phyloP scores from a whole-genome alignment of 495 filamentous ascomycete species.

The Aspergillus leporis region DNA sequence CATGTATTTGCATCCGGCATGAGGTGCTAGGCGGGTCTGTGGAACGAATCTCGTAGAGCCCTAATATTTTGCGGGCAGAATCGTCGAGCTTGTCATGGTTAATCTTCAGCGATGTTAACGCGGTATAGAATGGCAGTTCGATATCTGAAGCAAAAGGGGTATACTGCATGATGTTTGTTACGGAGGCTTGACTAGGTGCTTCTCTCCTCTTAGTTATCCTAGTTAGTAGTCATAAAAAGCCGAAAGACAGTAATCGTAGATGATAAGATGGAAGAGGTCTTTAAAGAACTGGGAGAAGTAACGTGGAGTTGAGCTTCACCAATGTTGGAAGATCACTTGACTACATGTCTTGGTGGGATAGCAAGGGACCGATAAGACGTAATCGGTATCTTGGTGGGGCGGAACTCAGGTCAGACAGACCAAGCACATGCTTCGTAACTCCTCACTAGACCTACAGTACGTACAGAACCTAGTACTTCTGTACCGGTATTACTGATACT shows the following conservation, averaged over 20 bases:
- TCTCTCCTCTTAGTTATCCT: neutral
- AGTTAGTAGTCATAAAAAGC: neutral
- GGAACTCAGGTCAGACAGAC: too few species aligned
- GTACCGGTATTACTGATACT: too few species aligned
- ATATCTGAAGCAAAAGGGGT: slow-evolving; percentile 90
- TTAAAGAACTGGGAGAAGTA: too few species aligned
- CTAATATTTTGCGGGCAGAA: slow-evolving; percentile 81
- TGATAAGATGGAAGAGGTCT: neutral
- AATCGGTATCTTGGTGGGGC: too few species aligned
- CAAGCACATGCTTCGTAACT: too few species aligned
- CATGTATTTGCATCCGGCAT: slow-evolving; percentile 84
- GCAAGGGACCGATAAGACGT: too few species aligned
- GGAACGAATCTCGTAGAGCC: slow-evolving; percentile 81
- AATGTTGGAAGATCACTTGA: neutral
- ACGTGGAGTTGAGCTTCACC: too few species aligned
- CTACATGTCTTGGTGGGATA: neutral
- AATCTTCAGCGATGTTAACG: slow-evolving; percentile 85
- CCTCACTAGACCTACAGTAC: too few species aligned
- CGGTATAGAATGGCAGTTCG: slow-evolving; percentile 90
- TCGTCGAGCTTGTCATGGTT: slow-evolving; percentile 96
- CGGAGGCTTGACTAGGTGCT: neutral
- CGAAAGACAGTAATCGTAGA: neutral
- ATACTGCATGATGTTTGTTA: slow-evolving; percentile 52
- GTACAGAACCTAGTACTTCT: too few species aligned
- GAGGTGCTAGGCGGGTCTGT: slow-evolving; percentile 67